phyloP scores from a whole-genome alignment of 2,329 filamentous ascomycete species.

The Leptographium procerum region DNA sequence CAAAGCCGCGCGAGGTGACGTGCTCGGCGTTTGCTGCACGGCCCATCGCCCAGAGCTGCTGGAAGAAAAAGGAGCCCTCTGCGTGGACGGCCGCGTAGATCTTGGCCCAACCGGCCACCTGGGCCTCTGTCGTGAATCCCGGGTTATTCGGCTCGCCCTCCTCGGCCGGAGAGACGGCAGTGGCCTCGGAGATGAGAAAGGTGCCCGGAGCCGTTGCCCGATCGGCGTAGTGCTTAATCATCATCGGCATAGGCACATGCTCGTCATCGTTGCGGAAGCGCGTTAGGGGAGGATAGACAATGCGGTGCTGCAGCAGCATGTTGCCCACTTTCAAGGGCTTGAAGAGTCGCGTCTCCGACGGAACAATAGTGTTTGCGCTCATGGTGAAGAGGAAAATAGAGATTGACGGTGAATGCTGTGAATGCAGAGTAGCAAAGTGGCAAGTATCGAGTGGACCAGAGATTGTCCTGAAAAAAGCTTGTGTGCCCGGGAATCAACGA shows the following conservation, averaged over 20 bases:
- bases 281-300: constrained; percentile 27
- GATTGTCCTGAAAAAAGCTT: too few species aligned
- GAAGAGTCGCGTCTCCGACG: constrained; percentile 4
- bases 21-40: constrained; percentile 25
- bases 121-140: constrained; percentile 42
- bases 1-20: constrained; percentile 19
- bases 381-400: neutral
- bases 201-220: constrained; percentile 28
- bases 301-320: constrained; percentile 4
- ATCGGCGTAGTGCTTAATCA: constrained; percentile 31
- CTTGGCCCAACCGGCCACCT: constrained; percentile 46
- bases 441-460: too few species aligned
- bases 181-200: constrained; percentile 32
- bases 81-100: constrained; percentile 51
- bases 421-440: too few species aligned
- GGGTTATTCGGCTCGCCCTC: constrained; percentile 36
- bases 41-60: constrained; percentile 44
- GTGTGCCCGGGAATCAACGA: neutral
- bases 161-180: constrained; percentile 26
- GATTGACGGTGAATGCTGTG: too few species aligned
- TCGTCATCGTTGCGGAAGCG: constrained; percentile 34
- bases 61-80: constrained; percentile 46
- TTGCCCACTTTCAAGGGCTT: constrained; percentile 8
- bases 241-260: constrained; percentile 17
- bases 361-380: neutral